phyloP scores from a whole-genome alignment of 371 early-diverging fungal genomes.

The Smittium culicis region DNA sequence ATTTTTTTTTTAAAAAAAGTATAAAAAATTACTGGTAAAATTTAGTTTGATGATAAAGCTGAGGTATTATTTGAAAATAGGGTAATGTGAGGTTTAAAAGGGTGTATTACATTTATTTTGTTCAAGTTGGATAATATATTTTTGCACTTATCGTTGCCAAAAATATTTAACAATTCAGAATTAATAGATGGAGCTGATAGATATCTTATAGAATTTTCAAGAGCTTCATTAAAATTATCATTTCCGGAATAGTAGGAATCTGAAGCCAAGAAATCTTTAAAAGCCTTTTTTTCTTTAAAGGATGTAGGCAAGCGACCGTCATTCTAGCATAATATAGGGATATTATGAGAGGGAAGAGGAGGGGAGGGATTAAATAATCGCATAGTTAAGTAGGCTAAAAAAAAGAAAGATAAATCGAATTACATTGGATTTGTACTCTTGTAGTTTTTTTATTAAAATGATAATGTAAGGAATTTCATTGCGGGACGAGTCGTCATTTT shows the following conservation, averaged over 20 bases:
- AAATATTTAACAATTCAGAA: neutral
- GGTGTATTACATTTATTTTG: neutral
- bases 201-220: neutral
- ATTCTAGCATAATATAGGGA: neutral
- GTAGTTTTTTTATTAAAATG: conserved; percentile 54
- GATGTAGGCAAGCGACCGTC: neutral
- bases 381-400: neutral
- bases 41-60: neutral
- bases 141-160: neutral
- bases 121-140: neutral
- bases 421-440: conserved; percentile 42
- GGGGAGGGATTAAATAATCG: no score
- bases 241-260: neutral
- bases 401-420: conserved; percentile 5
- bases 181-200: neutral
- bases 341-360: neutral
- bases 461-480: conserved; percentile 74
- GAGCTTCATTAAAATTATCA: neutral
- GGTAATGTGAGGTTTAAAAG: neutral
- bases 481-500: conserved; percentile 50
- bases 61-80: neutral
- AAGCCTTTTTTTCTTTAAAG: neutral
- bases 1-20: neutral
- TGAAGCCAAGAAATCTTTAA: conserved; percentile 6
- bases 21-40: no score